phyloP scores from a whole-genome alignment of 306 rosid genomes.

The Cicer cuneatum region DNA sequence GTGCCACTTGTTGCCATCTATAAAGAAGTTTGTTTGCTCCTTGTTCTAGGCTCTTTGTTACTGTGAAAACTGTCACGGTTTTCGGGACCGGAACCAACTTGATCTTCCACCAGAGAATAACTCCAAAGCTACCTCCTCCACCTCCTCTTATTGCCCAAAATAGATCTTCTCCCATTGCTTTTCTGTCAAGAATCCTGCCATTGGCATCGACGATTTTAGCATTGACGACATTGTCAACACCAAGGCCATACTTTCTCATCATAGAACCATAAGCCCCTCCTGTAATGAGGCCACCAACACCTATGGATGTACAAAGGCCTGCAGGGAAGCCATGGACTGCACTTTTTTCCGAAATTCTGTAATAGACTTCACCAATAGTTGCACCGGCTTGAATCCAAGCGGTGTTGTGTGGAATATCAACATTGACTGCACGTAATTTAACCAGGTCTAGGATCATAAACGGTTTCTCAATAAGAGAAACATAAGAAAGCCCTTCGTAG shows the following conservation, averaged over 20 bases:
- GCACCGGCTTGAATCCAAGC: slow-evolving; percentile 81
- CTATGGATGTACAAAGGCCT: slow-evolving; percentile 64
- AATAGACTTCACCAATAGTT: slow-evolving; percentile 68
- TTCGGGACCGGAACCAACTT: slow-evolving; percentile 63
- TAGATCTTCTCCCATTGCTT: slow-evolving; percentile 69
- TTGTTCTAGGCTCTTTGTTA: slow-evolving; percentile 53
- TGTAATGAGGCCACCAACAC: slow-evolving; percentile 70
- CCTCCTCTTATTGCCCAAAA: slow-evolving; percentile 89
- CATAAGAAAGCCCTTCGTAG: slow-evolving; percentile 61
- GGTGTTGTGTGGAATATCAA: slow-evolving; percentile 41
- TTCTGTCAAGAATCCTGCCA: slow-evolving; percentile 63
- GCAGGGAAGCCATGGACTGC: slow-evolving; percentile 68
- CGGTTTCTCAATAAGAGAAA: slow-evolving; percentile 49
- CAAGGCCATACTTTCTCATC: slow-evolving; percentile 74
- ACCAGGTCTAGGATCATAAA: slow-evolving; percentile 51
- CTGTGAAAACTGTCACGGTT: slow-evolving; percentile 61
- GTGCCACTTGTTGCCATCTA: slow-evolving; percentile 64
- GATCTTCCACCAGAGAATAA: slow-evolving; percentile 67
- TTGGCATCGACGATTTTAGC: slow-evolving; percentile 59
- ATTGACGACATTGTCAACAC: slow-evolving; percentile 63
- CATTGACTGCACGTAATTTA: slow-evolving; percentile 47
- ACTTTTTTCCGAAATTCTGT: slow-evolving; percentile 59
- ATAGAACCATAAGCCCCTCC: slow-evolving; percentile 81
- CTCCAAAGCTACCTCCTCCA: slow-evolving; percentile 72
- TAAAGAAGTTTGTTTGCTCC: slow-evolving; percentile 56